Base-by-base conservation (phyloP, 805 yeast genomes). In the Candida michaelii region DNA sequence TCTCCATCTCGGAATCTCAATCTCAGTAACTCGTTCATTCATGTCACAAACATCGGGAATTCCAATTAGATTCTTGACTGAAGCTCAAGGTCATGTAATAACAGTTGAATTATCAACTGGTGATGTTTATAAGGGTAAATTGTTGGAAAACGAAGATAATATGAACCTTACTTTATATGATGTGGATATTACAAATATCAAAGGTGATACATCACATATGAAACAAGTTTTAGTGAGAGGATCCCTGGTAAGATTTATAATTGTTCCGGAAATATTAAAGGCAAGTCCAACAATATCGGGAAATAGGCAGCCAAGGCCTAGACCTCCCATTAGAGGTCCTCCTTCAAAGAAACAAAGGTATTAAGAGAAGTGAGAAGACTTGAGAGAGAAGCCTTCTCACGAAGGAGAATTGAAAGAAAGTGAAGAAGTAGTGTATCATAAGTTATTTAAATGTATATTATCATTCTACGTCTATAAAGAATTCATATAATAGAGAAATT, bases 211-310 rank as follows among this genome's bases (percentile, higher is more conserved):
- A 3, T 72, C 84, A 1, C 85, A 83, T 51, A 74, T 88, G 73
- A 89, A 85, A 49, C 88, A 85, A 53, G 95, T 89, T 3, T 90
- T 88, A 60, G 80, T 91, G 3, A 78, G 99, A 54, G 99, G 99
- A 1, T 88, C 96, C 0, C 90, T 86, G 65, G 80, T 91, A 17
- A 77, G 89, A 47, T 84, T 89, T 62, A 76, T 93, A 49, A 79
- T 83, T 15, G 82, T 93, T 5, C 99, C 99, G 0, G 98, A 91
- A 39, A 82, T 90, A 64, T 73, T 91, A 40, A 77, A 75, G 54
- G 80, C 89, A 59, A 97, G 98, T 1, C 98, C 98, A 11, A 78
- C 90, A 82, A 84, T 91, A 54, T 82, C 71, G 55, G 50, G 80
- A 79, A 71, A 58, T 64, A 76, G 62, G 59, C 69, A 66, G 5